Conservation (phyloP, 179 eudicot genomes). For the Spergularia azorica region DNA sequence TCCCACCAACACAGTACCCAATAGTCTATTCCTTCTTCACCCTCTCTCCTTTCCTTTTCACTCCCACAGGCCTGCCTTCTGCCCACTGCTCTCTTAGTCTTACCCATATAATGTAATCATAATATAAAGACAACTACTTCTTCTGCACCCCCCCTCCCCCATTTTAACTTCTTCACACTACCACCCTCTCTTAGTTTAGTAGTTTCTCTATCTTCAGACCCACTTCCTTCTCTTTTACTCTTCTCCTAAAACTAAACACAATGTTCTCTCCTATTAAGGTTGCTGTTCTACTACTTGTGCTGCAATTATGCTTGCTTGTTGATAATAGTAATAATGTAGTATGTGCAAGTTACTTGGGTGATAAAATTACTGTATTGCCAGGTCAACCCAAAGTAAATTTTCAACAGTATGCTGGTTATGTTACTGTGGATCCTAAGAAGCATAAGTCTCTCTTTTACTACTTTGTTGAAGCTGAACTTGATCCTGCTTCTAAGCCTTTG, state of each 20-base stretch:
- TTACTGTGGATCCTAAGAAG: slow-evolving; percentile 61
- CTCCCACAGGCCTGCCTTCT: slow-evolving; percentile 33
- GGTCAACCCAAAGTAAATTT: slow-evolving; percentile 85
- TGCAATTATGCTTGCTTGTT: slow-evolving; percentile 10
- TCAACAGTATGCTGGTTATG: slow-evolving; percentile 82
- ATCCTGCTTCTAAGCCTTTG: slow-evolving; percentile 67
- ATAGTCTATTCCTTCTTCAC: slow-evolving; percentile 27
- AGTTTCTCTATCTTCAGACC: not conserved
- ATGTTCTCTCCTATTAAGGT: slow-evolving; percentile 3
- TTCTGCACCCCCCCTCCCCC: slow-evolving; percentile 3
- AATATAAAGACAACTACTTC: slow-evolving; percentile 40
- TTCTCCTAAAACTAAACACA: slow-evolving; percentile 3
- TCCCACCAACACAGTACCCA: slow-evolving; percentile 9
- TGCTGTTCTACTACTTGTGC: not conserved
- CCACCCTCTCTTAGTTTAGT: too few relatives aligned
- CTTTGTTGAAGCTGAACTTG: slow-evolving; percentile 80
- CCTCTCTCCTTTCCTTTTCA: slow-evolving; percentile 6
- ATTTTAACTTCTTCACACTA: slow-evolving; percentile 22
- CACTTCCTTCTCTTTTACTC: slow-evolving; percentile 13
- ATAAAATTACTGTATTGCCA: slow-evolving; percentile 58
- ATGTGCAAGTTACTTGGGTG: slow-evolving; percentile 22
- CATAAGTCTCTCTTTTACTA: slow-evolving; percentile 76
- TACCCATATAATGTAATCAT: slow-evolving; percentile 39
- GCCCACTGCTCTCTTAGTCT: too few relatives aligned
- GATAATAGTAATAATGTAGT: slow-evolving; percentile 8